These are phyloP conservation scores for Saitozyma podzolica DNA, from an alignment of 768 basidiomycete genomes.

Conservation along the genomic window DNA sequence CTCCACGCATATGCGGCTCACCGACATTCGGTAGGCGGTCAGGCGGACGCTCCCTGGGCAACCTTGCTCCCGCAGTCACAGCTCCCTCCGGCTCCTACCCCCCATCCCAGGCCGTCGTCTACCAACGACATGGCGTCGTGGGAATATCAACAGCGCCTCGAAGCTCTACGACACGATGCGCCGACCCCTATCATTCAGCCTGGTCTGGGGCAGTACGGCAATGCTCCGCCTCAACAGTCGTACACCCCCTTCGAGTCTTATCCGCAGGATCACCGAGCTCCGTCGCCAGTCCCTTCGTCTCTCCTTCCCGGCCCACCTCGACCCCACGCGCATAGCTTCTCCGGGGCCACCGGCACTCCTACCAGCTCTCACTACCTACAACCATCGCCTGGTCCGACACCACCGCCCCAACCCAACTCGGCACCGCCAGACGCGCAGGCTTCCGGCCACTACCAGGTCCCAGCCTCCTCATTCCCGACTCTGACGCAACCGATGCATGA, in stretches of 20 bases:
- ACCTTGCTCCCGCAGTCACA: slow-evolving; percentile 27
- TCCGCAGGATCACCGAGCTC: slow-evolving; percentile 3
- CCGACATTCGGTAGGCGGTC: slow-evolving; percentile 38
- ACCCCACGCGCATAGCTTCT: slow-evolving; percentile 34
- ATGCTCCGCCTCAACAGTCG: neutral
- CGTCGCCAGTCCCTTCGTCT: slow-evolving; percentile 24
- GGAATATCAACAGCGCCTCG: slow-evolving; percentile 15
- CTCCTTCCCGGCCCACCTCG: slow-evolving; percentile 19
- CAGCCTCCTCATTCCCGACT: slow-evolving; percentile 30
- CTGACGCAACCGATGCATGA: slow-evolving; percentile 13
- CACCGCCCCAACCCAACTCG: slow-evolving; percentile 23
- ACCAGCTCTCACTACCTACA: neutral
- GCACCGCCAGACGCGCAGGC: slow-evolving; percentile 27
- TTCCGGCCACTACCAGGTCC: slow-evolving; percentile 22
- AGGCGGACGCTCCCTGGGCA: slow-evolving; percentile 34
- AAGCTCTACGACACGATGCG: neutral
- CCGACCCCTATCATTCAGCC: slow-evolving; percentile 5
- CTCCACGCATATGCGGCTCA: slow-evolving; percentile 22
- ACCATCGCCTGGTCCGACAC: slow-evolving; percentile 25
- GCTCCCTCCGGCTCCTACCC: slow-evolving; percentile 22
- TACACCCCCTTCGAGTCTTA: neutral
- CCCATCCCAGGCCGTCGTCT: slow-evolving; percentile 31
- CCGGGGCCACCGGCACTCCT: neutral
- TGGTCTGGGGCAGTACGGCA: slow-evolving; percentile 10
- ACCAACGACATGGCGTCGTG: slow-evolving; percentile 18